Conservation (phyloP, 495 filamentous ascomycete species). For the Tricharina praecox region DNA sequence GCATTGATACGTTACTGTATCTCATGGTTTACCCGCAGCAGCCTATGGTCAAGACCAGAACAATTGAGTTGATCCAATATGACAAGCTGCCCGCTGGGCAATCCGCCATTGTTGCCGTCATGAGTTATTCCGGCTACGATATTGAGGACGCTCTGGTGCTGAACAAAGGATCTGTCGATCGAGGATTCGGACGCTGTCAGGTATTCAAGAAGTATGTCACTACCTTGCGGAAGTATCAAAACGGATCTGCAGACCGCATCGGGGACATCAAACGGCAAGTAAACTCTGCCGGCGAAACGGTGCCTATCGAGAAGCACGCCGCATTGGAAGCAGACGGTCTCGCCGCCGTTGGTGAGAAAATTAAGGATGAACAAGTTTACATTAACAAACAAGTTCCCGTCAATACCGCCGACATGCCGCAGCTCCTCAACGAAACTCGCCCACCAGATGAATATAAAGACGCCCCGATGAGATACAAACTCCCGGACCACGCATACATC, state of each 20-base stretch:
- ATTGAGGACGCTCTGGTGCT: slow-evolving; percentile 95
- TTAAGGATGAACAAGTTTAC: slow-evolving; percentile 61
- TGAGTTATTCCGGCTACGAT: slow-evolving; percentile 98
- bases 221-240: slow-evolving; percentile 62
- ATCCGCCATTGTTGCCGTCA: slow-evolving; percentile 91
- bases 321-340: slow-evolving; percentile 65
- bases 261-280: slow-evolving; percentile 34
- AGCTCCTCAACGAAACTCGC: slow-evolving; percentile 24
- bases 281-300: slow-evolving; percentile 27
- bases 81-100: slow-evolving; percentile 94
- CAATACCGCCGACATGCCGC: slow-evolving; percentile 49
- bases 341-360: slow-evolving; percentile 59
- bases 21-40: slow-evolving; percentile 96
- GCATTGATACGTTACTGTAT: slow-evolving; percentile 89
- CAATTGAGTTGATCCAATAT: slow-evolving; percentile 92
- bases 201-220: slow-evolving; percentile 80
- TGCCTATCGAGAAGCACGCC: slow-evolving; percentile 50
- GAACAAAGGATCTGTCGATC: slow-evolving; percentile 86
- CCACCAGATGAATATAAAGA: slow-evolving; percentile 43
- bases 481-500: slow-evolving; percentile 69
- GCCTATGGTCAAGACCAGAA: slow-evolving; percentile 89
- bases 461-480: slow-evolving; percentile 61
- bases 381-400: slow-evolving; percentile 72
- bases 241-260: slow-evolving; percentile 58
- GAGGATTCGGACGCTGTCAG: slow-evolving; percentile 89